A percentile compares a stretch with the other conserved stretches of the same genome.
Conservation (phyloP, 306 rosid genomes). For the Dicorynia guianensis region DNA sequence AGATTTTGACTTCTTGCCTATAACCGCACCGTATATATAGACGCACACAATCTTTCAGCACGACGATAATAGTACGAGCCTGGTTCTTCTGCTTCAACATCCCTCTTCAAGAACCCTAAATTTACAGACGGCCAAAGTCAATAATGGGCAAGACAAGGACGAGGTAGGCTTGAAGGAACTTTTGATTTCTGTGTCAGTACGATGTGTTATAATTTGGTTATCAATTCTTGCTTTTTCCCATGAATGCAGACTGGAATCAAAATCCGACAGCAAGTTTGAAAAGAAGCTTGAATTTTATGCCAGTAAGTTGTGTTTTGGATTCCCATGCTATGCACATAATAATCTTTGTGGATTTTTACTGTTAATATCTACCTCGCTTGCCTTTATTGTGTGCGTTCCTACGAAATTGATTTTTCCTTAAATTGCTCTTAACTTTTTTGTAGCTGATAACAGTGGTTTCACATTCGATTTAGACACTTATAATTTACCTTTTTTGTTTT, state of each 20-base stretch:
- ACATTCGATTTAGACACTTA: too few relatives aligned
- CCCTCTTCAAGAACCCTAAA: background rate
- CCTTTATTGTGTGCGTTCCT: background rate
- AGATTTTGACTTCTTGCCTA: too few relatives aligned
- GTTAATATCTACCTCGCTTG: background rate
- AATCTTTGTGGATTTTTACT: too few relatives aligned
- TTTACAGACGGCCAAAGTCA: background rate
- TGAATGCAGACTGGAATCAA: slow-evolving; percentile 46
- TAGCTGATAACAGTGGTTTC: too few relatives aligned
- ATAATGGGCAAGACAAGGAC: slow-evolving; percentile 54
- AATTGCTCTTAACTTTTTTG: too few relatives aligned
- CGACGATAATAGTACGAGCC: background rate
- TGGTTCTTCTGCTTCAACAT: background rate
- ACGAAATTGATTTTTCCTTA: too few relatives aligned
- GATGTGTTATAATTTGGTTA: background rate
- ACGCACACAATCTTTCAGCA: background rate
- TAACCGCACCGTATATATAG: too few relatives aligned
- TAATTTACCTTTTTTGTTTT: too few relatives aligned
- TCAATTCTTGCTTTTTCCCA: background rate
- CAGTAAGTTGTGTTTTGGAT: slow-evolving; percentile 39
- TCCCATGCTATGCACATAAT: background rate
- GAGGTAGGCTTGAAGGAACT: background rate
- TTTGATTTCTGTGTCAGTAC: background rate
- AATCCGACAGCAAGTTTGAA: slow-evolving; percentile 43
- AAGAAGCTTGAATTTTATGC: slow-evolving; percentile 58